These are phyloP conservation scores for Ceratocystis cubensis DNA, from an alignment of 2,329 filamentous ascomycete species.

Conservation along the genomic window DNA sequence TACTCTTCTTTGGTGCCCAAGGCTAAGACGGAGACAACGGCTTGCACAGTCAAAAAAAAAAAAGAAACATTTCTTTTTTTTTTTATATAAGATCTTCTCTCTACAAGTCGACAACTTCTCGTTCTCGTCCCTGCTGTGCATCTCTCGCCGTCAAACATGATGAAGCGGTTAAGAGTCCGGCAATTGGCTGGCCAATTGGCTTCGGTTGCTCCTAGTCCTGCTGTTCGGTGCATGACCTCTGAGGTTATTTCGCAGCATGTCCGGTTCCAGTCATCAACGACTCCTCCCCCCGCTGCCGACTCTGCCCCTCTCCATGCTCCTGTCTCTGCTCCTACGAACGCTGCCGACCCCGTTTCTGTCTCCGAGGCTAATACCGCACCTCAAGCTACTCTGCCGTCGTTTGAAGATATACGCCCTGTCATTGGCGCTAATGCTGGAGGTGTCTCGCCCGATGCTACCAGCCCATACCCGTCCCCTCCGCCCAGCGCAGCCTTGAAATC, in stretches of 20 bases:
- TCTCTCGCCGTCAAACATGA: slow-evolving; percentile 17
- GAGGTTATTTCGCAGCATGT: slow-evolving; percentile 18
- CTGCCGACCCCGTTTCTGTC: slow-evolving; percentile 22
- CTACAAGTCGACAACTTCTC: neutral
- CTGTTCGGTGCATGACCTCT: slow-evolving; percentile 12
- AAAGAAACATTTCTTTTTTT: neutral
- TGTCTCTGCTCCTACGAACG: slow-evolving; percentile 24
- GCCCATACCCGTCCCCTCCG: slow-evolving; percentile 55
- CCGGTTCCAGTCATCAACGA: slow-evolving; percentile 29
- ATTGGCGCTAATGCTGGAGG: slow-evolving; percentile 27
- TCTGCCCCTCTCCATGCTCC: slow-evolving; percentile 22
- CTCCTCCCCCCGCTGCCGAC: slow-evolving; percentile 24
- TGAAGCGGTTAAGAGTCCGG: slow-evolving; percentile 22
- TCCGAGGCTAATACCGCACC: slow-evolving; percentile 20
- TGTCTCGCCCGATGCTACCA: slow-evolving; percentile 28
- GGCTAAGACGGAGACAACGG: neutral
- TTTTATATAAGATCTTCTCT: neutral
- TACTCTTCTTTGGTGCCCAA: neutral
- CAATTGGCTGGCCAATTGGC: slow-evolving; percentile 21
- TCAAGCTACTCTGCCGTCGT: slow-evolving; percentile 16
- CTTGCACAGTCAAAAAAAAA: neutral
- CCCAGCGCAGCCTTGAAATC: slow-evolving; percentile 56
- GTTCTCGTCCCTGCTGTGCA: neutral
- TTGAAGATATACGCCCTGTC: slow-evolving; percentile 19
- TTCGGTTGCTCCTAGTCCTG: slow-evolving; percentile 14